Conservation (phyloP, 306 rosid genomes). For the Hylodesmum podocarpum region DNA sequence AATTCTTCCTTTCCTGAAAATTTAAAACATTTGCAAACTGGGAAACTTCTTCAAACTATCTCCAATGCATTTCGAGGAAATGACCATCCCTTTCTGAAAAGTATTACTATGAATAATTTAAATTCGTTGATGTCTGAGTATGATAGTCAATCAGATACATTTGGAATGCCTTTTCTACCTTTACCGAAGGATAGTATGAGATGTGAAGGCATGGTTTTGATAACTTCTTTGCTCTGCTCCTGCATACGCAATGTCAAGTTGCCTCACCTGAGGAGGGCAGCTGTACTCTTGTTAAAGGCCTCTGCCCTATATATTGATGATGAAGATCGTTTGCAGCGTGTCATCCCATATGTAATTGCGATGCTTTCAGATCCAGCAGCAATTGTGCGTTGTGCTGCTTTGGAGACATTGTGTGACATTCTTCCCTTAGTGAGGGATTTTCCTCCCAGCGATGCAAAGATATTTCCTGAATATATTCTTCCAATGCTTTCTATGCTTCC, state of each 20-base stretch:
- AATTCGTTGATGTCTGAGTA: slow-evolving; percentile 77
- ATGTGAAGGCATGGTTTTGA: slow-evolving; percentile 97
- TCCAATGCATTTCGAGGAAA: slow-evolving; percentile 82
- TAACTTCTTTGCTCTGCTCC: slow-evolving; percentile 91
- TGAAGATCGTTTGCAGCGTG: slow-evolving; percentile 91
- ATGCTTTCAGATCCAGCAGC: slow-evolving; percentile 95
- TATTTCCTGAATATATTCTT: slow-evolving; percentile 89
- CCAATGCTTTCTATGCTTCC: slow-evolving; percentile 99
- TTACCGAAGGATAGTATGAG: slow-evolving; percentile 78
- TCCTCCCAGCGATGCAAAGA: slow-evolving; percentile 98
- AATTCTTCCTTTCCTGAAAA: slow-evolving; percentile 57
- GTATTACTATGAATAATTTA: slow-evolving; percentile 70
- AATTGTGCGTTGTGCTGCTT: slow-evolving; percentile 95
- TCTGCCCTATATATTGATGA: slow-evolving; percentile 91
- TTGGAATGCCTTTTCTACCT: slow-evolving; percentile 75
- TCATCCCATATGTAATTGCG: slow-evolving; percentile 87
- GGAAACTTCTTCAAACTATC: slow-evolving; percentile 76
- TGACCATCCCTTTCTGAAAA: slow-evolving; percentile 79
- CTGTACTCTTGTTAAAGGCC: slow-evolving; percentile 82
- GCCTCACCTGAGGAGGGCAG: slow-evolving; percentile 90
- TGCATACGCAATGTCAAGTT: slow-evolving; percentile 91
- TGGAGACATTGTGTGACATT: slow-evolving; percentile 92
- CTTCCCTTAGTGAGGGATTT: slow-evolving; percentile 88
- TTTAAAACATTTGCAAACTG: slow-evolving; percentile 60
- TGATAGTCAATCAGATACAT: slow-evolving; percentile 92